These are phyloP conservation scores for Saccharum hybrid DNA, from an alignment of 202 grass and related monocot species.

Conservation along the genomic window DNA sequence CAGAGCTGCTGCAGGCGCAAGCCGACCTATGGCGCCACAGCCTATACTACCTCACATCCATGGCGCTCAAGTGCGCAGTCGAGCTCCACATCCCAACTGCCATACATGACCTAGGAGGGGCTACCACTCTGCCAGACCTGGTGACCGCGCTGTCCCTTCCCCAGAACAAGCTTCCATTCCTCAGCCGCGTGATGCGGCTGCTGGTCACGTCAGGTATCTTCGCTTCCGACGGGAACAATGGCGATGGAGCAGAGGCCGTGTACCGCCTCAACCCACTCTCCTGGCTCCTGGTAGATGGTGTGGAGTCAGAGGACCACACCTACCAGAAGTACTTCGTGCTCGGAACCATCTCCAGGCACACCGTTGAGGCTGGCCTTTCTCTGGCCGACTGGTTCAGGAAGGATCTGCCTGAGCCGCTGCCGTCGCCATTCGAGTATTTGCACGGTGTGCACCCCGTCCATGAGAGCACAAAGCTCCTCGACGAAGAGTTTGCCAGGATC, in stretches of 20 bases:
- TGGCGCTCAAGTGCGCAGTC: constrained; percentile 9
- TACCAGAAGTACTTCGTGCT: not conserved
- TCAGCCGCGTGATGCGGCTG: not conserved
- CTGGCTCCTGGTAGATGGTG: constrained; percentile 21
- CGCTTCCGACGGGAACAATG: not conserved
- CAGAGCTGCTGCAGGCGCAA: not conserved
- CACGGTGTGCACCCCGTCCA: not conserved
- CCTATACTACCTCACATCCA: not conserved
- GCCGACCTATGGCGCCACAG: constrained; percentile 8
- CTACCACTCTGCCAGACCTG: not conserved
- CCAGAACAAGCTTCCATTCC: not conserved
- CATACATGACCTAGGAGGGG: not conserved
- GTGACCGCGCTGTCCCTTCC: not conserved
- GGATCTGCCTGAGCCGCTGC: not conserved
- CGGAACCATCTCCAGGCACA: no score
- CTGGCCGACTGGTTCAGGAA: constrained; percentile 12
- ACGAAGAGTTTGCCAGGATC: not conserved
- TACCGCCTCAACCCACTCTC: constrained; percentile 35
- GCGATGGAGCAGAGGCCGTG: not conserved
- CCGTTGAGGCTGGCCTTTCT: no score
- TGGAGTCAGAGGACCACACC: constrained; percentile 10
- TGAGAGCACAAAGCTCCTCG: not conserved
- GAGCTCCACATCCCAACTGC: constrained; percentile 5
- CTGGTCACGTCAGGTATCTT: not conserved
- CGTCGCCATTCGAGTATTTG: not conserved